Base-by-base conservation (phyloP, 1,139 yeast genomes). In the Scheffersomyces stambukii region DNA sequence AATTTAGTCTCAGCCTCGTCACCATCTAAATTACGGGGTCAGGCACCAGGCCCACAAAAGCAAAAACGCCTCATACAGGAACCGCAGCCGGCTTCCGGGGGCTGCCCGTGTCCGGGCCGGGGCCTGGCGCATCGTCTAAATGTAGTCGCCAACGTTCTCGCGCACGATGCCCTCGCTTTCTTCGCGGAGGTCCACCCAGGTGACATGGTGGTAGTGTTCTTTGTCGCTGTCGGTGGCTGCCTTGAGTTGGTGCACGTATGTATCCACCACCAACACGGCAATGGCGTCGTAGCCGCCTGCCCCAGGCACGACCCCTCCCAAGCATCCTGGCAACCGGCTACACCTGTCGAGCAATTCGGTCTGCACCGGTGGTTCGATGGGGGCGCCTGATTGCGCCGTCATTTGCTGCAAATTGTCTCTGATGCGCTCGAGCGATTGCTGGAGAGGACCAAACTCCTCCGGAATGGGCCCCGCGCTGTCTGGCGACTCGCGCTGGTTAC, bases 241-340 rank as follows among this genome's bases (percentile, higher is more conserved):
- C 3, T 38, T 33, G 25, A 84, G 60, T 3, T 48, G 35, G 0
- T 50, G 50, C 5, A 76, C 54, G 4, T 75, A 55, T 1, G 56
- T 52, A 16, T 71, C 77, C 3, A 73, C 59, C 4, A 81, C 81
- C 19, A 91, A 56, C 17, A 89, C 49, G 36, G 94, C 74, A 21
- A 91, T 75, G 1, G 98, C 98, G 60, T 91, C 98, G 50, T 77
- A 83, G 0, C 98, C 98, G 13, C 98, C 98, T 0, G 98, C 98
- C 2, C 98, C 98, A 0, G 98, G 98, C 4, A 91, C 95, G 18
- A 91, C 93, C 8, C 96, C 96, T 0, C 96, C 95, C 13, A 89
- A 47, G 23, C 88, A 93, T 8, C 98, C 98, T 0, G 64, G 63
- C 12, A 83, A 41, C 0, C 48, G 30, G 13, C 53, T 43, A 41